Evolutionary conservation across 768 basidiomycete genomes (phyloP).

Genomic region (Hygrocybe punicea): DNA sequence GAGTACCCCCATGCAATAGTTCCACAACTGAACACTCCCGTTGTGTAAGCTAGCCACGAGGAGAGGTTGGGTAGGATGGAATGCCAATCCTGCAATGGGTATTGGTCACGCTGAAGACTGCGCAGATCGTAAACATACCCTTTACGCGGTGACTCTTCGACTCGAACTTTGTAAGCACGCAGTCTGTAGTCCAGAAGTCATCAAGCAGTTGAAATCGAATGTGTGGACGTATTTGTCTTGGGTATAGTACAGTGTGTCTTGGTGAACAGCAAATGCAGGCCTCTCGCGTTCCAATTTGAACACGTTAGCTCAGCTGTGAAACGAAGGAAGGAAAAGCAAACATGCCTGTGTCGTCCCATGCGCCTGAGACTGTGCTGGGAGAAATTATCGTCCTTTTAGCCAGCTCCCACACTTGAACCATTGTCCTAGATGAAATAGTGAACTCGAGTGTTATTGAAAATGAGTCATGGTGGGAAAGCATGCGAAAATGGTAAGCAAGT

Average conservation of each 20-base stretch:
- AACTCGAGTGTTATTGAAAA: slow-evolving; percentile 92
- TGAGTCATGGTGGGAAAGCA: too few relatives aligned
- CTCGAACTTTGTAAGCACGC: slow-evolving; percentile 96
- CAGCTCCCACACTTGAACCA: slow-evolving; percentile 98
- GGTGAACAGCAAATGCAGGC: slow-evolving; percentile 90
- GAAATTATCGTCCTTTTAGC: slow-evolving; percentile 84
- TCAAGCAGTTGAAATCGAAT: too few relatives aligned
- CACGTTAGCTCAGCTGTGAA: slow-evolving; percentile 41
- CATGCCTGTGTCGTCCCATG: slow-evolving; percentile 95
- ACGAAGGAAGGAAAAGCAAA: slow-evolving; percentile 39
- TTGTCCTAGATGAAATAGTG: slow-evolving; percentile 96
- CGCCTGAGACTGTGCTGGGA: slow-evolving; percentile 52
- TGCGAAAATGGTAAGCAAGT: too few relatives aligned
- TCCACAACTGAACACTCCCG: slow-evolving; percentile 98
- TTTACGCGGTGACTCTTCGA: slow-evolving; percentile 99
- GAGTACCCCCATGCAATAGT: slow-evolving; percentile 98
- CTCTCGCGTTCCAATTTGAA: slow-evolving; percentile 99
- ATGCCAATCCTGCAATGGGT: slow-evolving; percentile 65
- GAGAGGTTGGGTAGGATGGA: slow-evolving; percentile 92
- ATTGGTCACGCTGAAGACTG: slow-evolving; percentile 2
- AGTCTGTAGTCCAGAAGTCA: too few relatives aligned
- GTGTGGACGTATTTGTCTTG: too few relatives aligned
- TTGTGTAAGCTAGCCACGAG: slow-evolving; percentile 96
- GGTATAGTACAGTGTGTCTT: slow-evolving; percentile 51
- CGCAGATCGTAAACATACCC: slow-evolving; percentile 46